phyloP scores from a whole-genome alignment of 805 yeast species.

The Barnettozyma pratensis region DNA sequence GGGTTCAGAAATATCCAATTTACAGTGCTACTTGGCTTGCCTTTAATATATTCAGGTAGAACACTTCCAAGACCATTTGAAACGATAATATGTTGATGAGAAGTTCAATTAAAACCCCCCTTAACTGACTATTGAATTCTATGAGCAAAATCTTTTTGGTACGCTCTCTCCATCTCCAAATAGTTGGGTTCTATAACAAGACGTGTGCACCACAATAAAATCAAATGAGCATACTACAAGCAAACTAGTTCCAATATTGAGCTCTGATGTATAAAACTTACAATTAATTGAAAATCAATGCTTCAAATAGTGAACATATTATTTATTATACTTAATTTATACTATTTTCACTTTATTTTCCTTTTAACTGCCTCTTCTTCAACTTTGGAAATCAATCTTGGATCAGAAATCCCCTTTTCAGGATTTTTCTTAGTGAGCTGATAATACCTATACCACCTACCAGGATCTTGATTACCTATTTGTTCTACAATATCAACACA shows the following conservation, averaged over 20 bases:
- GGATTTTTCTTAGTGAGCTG: background rate
- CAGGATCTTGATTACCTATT: background rate
- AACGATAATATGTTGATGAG: conserved; percentile 23
- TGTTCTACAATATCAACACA: background rate
- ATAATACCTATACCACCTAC: background rate
- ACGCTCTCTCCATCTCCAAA: no score
- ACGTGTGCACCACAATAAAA: no score
- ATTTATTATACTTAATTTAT: no score
- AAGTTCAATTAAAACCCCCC: no score
- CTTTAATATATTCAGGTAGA: conserved; percentile 16
- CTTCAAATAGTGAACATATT: no score
- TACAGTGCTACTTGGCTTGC: conserved; percentile 13
- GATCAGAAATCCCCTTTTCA: background rate
- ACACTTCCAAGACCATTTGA: conserved; percentile 20
- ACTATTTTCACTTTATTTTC: background rate
- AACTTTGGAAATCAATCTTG: background rate
- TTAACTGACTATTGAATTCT: no score
- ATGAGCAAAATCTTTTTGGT: no score
- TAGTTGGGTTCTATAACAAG: no score
- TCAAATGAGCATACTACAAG: no score
- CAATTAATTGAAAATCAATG: no score
- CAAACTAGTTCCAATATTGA: no score
- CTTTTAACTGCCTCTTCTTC: background rate
- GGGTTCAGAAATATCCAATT: conserved; percentile 22
- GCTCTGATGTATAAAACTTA: no score